Conservation (phyloP, 306 rosid species). For the Lathyrus sativus region DNA sequence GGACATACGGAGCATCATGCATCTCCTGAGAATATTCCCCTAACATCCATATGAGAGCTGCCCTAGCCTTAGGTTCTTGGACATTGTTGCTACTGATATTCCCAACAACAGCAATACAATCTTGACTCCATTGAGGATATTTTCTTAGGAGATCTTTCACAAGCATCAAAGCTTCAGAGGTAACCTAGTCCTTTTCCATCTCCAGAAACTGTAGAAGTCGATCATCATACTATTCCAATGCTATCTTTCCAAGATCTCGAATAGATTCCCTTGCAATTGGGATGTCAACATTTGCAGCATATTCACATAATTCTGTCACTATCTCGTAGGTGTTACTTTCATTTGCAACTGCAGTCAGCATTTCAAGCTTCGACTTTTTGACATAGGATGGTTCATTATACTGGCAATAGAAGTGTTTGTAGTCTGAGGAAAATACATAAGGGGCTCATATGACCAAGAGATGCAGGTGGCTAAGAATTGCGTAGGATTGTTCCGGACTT, state of each 20-base stretch:
- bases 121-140: conserved; percentile 99
- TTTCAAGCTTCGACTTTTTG: too few species aligned
- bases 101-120: conserved; percentile 99
- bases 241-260: conserved; percentile 98
- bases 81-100: conserved; percentile 95
- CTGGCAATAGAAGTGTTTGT: too few species aligned
- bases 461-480: too few species aligned
- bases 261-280: conserved; percentile 99
- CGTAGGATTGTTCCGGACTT: conserved; percentile 98
- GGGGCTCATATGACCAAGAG: too few species aligned
- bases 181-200: conserved; percentile 99
- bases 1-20: conserved; percentile 97
- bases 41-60: conserved; percentile 98
- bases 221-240: conserved; percentile 96
- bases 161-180: conserved; percentile 98
- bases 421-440: too few species aligned
- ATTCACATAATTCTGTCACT: too few species aligned
- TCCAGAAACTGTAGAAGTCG: conserved; percentile 98
- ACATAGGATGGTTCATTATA: too few species aligned
- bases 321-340: too few species aligned
- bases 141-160: conserved; percentile 95
- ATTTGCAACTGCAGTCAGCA: too few species aligned
- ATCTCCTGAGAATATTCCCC: conserved; percentile 98
- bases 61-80: conserved; percentile 98
- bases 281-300: conserved; percentile 99